Evolutionary conservation across 345 rosid species (phyloP), one percentile per base, ranked within the genome.

Genomic region (Hypericum androsaemum): DNA sequence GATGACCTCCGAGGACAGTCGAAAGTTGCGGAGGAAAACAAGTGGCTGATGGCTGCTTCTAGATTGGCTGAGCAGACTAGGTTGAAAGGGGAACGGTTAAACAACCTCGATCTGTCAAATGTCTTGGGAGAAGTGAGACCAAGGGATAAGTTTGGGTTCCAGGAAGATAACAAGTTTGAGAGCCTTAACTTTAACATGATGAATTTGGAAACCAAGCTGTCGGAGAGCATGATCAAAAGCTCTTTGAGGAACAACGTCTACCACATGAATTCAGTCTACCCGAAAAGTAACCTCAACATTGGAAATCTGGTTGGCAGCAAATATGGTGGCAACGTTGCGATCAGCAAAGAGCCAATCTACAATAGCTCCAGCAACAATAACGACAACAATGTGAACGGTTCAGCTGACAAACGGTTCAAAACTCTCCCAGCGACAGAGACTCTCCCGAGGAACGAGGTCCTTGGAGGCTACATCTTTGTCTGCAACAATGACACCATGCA

Each of bases 401-500:
- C 66, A 16, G 73, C 67, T 10, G 90, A 83, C 53, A 80, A 83
- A 74, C 76, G 90, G 77, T 80, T 83, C 76, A 92, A 92, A 72
- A 92, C 98, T 17, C 55, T 92, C 70, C 98, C 98, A 63, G 94
- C 96, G 0, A 70, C 94, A 0, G 98, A 92, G 80, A 88, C 82
- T 3, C 95, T 92, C 14, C 98, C 90, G 0, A 71, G 98, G 51
- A 83, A 92, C 47, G 96, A 92, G 74, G 96, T 85, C 58, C 98
- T 92, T 65, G 98, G 98, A 49, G 98, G 98, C 3, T 92, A 92
- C 69, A 85, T 88, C 69, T 92, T 92, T 68, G 98, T 92, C 37
- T 92, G 98, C 56, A 92, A 88, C 86, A 88, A 92, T 49, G 98
- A 92, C 59, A 92, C 98, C 6, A 92, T 88, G 98, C 95, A 88